Evolutionary conservation across 805 yeast genomes (phyloP), one percentile per base, ranked within the genome.

Genomic region (Yarrowia bubula): DNA sequence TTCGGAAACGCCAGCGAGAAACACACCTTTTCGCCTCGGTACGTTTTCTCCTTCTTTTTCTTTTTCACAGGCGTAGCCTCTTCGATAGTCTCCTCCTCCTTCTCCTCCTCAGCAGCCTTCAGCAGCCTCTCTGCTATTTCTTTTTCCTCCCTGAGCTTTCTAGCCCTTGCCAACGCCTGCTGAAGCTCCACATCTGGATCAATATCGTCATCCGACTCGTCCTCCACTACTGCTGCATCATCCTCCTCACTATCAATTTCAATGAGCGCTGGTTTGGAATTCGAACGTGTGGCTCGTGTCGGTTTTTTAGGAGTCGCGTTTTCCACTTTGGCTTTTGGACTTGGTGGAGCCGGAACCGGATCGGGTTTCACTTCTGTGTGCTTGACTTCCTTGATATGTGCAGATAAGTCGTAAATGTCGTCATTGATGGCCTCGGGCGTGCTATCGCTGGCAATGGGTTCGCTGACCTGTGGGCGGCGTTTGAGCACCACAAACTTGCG

Each of bases 401-500:
- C 35, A 10, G 60, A 37, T n/a, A 38, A n/a, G 35, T 51, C 60
- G 44, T 51, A 51, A 10, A 51, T 51, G 28, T 51, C 60, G 22
- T 51, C 37, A 14, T 51, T 22, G 35, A 8, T 1, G 8, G 18
- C 2, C 2, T 37, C 39, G 9, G 55, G 55, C 6, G 28, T 15
- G 10, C 13, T 7, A 32, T 32, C 28, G 17, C 9, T 13, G 50
- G 8, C 43, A 14, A 14, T 43, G 4, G 15, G 18, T 5, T 3
- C 10, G 2, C 4, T 17, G 11, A n/a, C 8, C n/a, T 13, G 9
- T 2, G 58, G 58, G 4, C 44, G 44, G 4, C 60, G 18, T 10
- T 38, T 28, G 2, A 51, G 44, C n/a, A 51, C 60, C 33, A 38
- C 35, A 51, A 51, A 51, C 35, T 51, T 51, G 44, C 60, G 60